These are phyloP conservation scores for Lactifluus echinatus DNA, from an alignment of 768 basidiomycete genomes.

Conservation along the genomic window DNA sequence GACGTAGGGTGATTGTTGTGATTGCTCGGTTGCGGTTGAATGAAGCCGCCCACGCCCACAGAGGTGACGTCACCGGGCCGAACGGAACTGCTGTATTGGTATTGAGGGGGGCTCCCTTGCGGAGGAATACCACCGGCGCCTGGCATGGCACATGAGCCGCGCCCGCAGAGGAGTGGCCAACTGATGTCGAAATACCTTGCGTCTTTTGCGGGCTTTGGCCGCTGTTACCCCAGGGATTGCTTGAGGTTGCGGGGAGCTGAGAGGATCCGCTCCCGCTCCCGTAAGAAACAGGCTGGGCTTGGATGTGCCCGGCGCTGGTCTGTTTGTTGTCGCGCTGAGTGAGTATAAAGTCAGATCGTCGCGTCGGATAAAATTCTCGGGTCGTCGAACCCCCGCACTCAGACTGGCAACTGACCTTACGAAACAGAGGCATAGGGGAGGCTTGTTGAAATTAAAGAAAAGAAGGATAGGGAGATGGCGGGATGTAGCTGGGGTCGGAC, in stretches of 20 bases:
- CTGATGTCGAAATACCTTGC: background rate
- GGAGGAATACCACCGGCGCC: background rate
- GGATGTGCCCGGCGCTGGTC: background rate
- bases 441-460: background rate
- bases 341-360: background rate
- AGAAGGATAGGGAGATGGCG: background rate
- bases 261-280: too few relatives aligned
- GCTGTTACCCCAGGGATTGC: background rate
- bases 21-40: background rate
- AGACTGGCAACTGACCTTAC: background rate
- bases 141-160: background rate
- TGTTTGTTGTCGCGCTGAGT: background rate
- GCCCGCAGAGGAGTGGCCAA: background rate
- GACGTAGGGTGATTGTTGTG: background rate
- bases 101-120: background rate
- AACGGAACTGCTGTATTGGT: background rate
- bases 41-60: background rate
- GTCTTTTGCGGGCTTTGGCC: background rate
- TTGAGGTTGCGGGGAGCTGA: background rate
- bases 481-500: too few relatives aligned
- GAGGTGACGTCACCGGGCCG: background rate
- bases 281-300: too few relatives aligned
- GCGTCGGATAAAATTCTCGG: background rate
- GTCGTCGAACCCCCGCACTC: too few relatives aligned
- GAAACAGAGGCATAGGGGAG: background rate